Base-by-base conservation (phyloP, 2,329 filamentous ascomycete genomes). In the Periglandula ipomoeae region DNA sequence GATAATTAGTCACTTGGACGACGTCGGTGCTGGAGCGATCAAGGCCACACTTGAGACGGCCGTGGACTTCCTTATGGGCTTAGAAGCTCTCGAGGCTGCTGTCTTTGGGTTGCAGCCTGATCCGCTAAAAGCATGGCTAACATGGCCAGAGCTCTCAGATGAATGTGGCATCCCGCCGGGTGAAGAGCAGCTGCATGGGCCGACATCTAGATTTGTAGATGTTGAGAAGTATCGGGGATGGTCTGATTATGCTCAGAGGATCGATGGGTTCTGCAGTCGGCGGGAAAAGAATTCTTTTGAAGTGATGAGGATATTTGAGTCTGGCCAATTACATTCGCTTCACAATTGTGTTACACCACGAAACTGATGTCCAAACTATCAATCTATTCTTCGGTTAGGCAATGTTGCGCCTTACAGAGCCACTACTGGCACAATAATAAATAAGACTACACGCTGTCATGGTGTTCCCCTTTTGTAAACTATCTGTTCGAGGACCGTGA, bases 31-130 rank as follows among this genome's bases (percentile, higher is more conserved):
- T 24, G 23, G 27, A n/a, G 23, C 8, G 5, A 22, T 52, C 11
- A 27, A 39, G 15, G 47, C 41, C 4, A 49, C 50, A 11, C 46
- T 52, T 11, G 44, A 52, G 20, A 49, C 42, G 10, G 52, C 52
- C 7, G 30, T 53, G 11, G 48, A 48, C 19, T 52, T 52, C 17
- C 24, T 53, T 11, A 48, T 53, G 45, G 23, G 11, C 17, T 30
- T 53, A 8, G 52, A 53, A 43, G 47, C 38, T 24, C 26, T 47
- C 20, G 52, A 53, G 46, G 46, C 19, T n/a, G 50, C 47, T 3
- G 45, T 19, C 5, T 52, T 50, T 47, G 50, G 52, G 5, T 10
- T 41, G 1, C 20, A 24, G 38, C 38, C 38, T 23, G 38, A 41
- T 41, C 38, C 38, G 20, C 47, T 49, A 1, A 24, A 15, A 8